phyloP scores from a whole-genome alignment of 331 rosid species.

The Pyrus hybrid region DNA sequence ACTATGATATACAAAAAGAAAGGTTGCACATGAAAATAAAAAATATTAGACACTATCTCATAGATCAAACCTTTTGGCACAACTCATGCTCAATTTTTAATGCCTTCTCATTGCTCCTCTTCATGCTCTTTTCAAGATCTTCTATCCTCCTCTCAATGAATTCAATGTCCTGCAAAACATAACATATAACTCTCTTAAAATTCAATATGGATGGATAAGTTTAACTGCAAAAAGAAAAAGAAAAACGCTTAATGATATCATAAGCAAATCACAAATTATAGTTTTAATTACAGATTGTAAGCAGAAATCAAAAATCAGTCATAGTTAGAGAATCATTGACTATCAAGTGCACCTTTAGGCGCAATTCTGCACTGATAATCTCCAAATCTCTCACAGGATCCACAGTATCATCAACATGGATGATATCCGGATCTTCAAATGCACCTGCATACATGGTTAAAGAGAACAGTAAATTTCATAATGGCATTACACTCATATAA shows the following conservation, averaged over 20 bases:
- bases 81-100: conserved; percentile 80
- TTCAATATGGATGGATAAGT: not conserved
- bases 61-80: conserved; percentile 58
- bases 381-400: conserved; percentile 99
- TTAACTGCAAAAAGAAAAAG: not conserved
- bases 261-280: not conserved
- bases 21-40: not conserved
- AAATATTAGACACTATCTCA: not conserved
- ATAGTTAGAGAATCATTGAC: not conserved
- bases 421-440: conserved; percentile 93
- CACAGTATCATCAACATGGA: conserved; percentile 88
- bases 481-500: not conserved
- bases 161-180: conserved; percentile 63
- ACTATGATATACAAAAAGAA: not conserved
- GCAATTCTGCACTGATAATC: conserved; percentile 70
- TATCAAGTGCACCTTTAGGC: conserved; percentile 64
- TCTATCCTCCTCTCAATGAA: conserved; percentile 74
- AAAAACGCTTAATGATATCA: not conserved
- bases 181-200: conserved; percentile 11
- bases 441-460: conserved; percentile 44
- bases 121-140: conserved; percentile 96
- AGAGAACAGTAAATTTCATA: not conserved
- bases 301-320: not conserved
- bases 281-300: not conserved
- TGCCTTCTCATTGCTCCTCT: conserved; percentile 98